Conservation (phyloP, 306 rosid genomes). For the Vigna mungo region DNA sequence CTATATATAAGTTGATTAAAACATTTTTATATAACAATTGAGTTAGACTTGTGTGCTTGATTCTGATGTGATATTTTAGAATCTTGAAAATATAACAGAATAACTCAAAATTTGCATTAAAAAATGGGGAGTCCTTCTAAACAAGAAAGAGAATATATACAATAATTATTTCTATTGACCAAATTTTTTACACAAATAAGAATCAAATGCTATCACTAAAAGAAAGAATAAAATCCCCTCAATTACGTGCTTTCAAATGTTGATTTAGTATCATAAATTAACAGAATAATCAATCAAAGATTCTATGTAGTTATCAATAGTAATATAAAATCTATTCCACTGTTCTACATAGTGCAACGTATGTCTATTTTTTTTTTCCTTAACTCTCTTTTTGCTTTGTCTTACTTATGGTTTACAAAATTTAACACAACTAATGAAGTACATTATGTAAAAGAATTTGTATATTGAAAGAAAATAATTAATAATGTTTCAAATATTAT, state of each 20-base stretch:
- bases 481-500: too few species aligned
- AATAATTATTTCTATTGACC: slow-evolving; percentile 18
- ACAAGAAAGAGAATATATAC: slow-evolving; percentile 5
- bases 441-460: too few species aligned
- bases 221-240: slow-evolving; percentile 51
- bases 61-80: slow-evolving; percentile 24
- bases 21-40: slow-evolving; percentile 1
- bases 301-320: too few species aligned
- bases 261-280: background rate
- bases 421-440: too few species aligned
- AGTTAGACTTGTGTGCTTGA: slow-evolving; percentile 32
- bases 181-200: slow-evolving; percentile 18
- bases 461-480: too few species aligned
- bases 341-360: too few species aligned
- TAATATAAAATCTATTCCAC: too few species aligned
- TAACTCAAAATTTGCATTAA: background rate
- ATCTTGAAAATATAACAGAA: slow-evolving; percentile 27
- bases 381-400: too few species aligned
- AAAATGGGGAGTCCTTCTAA: slow-evolving; percentile 10
- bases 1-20: background rate
- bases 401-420: too few species aligned
- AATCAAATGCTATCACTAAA: slow-evolving; percentile 47
- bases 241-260: slow-evolving; percentile 9
- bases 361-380: too few species aligned
- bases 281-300: too few species aligned